Percentiles rank a stretch among this genome's conserved stretches.
Evolutionary conservation across 768 basidiomycete species (phyloP).

Genomic region (Imleria badia): DNA sequence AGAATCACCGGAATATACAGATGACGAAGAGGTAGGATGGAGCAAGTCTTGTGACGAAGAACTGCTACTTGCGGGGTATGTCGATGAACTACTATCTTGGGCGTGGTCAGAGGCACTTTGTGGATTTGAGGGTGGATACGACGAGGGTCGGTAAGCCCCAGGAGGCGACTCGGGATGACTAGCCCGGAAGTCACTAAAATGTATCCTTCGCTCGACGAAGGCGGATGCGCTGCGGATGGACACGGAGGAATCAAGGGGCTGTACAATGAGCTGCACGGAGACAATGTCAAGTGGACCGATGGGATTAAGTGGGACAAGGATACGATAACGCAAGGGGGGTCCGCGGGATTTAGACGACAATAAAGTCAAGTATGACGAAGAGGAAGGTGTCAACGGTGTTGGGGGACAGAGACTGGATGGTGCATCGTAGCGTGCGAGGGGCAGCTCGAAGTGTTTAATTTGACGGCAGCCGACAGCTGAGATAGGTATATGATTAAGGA

Average conservation of each 20-base stretch:
- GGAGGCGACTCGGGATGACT: slow-evolving; percentile 25
- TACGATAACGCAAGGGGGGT: slow-evolving; percentile 57
- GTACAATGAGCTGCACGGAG: slow-evolving; percentile 60
- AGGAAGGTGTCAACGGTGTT: slow-evolving; percentile 35
- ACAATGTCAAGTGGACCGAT: slow-evolving; percentile 75
- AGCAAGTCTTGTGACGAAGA: slow-evolving; percentile 25
- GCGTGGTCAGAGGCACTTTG: slow-evolving; percentile 30
- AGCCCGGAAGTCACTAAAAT: slow-evolving; percentile 44
- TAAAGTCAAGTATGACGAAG: slow-evolving; percentile 39
- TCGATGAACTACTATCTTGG: slow-evolving; percentile 18
- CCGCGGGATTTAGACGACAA: slow-evolving; percentile 55
- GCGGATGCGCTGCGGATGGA: slow-evolving; percentile 63
- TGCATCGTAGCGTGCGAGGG: slow-evolving; percentile 68
- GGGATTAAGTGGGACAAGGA: slow-evolving; percentile 54
- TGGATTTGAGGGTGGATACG: slow-evolving; percentile 21
- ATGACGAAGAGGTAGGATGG: slow-evolving; percentile 19
- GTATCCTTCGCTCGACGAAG: slow-evolving; percentile 70
- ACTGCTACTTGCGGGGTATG: slow-evolving; percentile 1
- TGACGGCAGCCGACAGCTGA: slow-evolving; percentile 66
- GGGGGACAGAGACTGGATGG: slow-evolving; percentile 42
- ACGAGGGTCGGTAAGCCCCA: slow-evolving; percentile 16
- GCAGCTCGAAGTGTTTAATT: slow-evolving; percentile 68
- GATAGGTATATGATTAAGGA: slow-evolving; percentile 66
- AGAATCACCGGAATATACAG: slow-evolving; percentile 26
- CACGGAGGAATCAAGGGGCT: slow-evolving; percentile 56